Base-by-base conservation (phyloP, 495 filamentous ascomycete species). In the Sporormia fimetaria region DNA sequence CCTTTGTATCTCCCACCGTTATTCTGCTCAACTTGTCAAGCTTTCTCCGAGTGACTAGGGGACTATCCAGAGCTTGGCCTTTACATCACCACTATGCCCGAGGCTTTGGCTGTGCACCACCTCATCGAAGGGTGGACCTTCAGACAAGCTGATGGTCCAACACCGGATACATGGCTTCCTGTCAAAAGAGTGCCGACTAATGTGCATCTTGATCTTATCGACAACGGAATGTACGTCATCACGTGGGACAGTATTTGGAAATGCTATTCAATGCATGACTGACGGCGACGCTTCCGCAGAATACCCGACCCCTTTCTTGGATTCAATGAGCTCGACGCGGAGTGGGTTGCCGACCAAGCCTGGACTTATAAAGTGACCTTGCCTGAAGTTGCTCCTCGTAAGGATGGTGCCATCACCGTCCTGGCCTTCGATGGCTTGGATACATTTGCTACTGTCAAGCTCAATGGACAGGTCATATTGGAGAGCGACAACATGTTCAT, bases 401-500 rank as follows among this genome's bases (percentile, higher is more conserved):
- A 40, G 11, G 32, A 54, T 21, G 48, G 40, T 10, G 32, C 40
- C 14, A 51, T 49, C 26, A 48, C 44, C 14, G 52, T 57, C 8
- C 40, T 63, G 14, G 60, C 55, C 7, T 59, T 60, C 39, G 60
- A 63, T 45, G 60, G 60, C 18, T 44, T 63, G 20, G 60, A 63
- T 41, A 62, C 60, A 5, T 63, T 57, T 37, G 60, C 60, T 4
- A 62, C 51, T 1, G 59, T 62, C 25, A 58, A 49, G 37, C 55
- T 63, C 33, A 62, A 63, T 52, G 57, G 55, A 25, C 28, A 55
- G 1, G 32, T 33, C 8, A 54, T 63, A 21, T 50, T 63, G 9
- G 43, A 47, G 16, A 58, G 50, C 37, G 59, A 62, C 33, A 63
- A 63, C 45, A 61, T 60, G 60, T 63, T 54, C 31, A 37, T 62